phyloP scores from a whole-genome alignment of 2,329 filamentous ascomycete genomes.

The Pseudovirgaria hyperparasitica region DNA sequence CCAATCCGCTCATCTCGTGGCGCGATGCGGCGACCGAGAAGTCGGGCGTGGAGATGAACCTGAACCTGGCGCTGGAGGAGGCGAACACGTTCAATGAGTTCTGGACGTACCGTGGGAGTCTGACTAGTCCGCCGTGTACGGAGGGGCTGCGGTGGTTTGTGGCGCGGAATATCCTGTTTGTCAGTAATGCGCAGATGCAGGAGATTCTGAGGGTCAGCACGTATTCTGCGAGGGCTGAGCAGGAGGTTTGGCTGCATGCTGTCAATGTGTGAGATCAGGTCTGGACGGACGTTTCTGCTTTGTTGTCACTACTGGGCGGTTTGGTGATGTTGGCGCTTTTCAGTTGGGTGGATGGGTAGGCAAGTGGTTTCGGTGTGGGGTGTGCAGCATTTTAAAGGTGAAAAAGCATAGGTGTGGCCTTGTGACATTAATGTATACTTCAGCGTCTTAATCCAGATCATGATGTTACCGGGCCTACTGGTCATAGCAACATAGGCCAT shows the following conservation, averaged over 20 bases:
- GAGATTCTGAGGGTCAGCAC: conserved; percentile 31
- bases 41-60: conserved; percentile 14
- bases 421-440: too few species aligned
- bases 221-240: conserved; percentile 31
- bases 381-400: too few species aligned
- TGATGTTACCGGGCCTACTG: too few species aligned
- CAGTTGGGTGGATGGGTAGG: too few species aligned
- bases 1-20: conserved; percentile 24
- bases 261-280: conserved; percentile 25
- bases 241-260: conserved; percentile 35
- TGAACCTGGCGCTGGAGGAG: conserved; percentile 21
- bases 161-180: conserved; percentile 28
- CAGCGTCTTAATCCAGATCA: too few species aligned
- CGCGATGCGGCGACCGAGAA: conserved; percentile 16
- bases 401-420: too few species aligned
- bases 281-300: too few species aligned
- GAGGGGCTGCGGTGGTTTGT: conserved; percentile 37
- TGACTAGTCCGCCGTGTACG: conserved; percentile 35
- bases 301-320: too few species aligned
- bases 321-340: too few species aligned
- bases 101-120: conserved; percentile 36
- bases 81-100: conserved; percentile 31
- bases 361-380: too few species aligned
- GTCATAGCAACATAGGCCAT: too few species aligned
- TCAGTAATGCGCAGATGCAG: conserved; percentile 35